A percentile compares a stretch with the other conserved stretches of the same genome.
phyloP scores from a whole-genome alignment of 2,329 filamentous ascomycete genomes.

The Didymellaceae sp. region DNA sequence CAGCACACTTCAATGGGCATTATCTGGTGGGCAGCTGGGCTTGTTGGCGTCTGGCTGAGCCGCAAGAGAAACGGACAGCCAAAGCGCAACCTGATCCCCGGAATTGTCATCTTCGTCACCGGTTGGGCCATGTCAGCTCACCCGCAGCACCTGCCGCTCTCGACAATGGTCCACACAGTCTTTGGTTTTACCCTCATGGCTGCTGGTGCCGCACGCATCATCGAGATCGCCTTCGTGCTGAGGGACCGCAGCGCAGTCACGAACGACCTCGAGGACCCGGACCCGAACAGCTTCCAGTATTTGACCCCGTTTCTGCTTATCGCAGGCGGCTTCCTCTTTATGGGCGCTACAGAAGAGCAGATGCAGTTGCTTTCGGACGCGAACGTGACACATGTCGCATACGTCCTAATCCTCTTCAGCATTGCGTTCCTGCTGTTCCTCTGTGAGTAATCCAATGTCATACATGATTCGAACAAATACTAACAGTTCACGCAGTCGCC shows the following conservation, averaged over 20 bases:
- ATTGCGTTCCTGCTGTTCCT: conserved; percentile 90
- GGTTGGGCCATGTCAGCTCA: conserved; percentile 96
- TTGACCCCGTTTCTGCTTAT: conserved; percentile 78
- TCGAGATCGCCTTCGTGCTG: conserved; percentile 90
- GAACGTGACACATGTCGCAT: conserved; percentile 85
- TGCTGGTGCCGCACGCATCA: conserved; percentile 80
- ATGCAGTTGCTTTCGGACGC: conserved; percentile 78
- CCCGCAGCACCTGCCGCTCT: conserved; percentile 81
- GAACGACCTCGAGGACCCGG: conserved; percentile 70
- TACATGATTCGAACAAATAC: not conserved
- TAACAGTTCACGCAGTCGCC: conserved; percentile 60
- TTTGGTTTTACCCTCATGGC: conserved; percentile 98
- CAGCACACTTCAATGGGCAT: conserved; percentile 99
- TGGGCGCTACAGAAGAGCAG: conserved; percentile 97
- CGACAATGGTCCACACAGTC: conserved; percentile 83
- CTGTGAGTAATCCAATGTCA: conserved; percentile 58
- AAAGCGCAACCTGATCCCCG: conserved; percentile 91
- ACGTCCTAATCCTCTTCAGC: conserved; percentile 89
- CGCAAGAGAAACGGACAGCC: conserved; percentile 81
- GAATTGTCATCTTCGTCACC: conserved; percentile 87
- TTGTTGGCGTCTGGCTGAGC: conserved; percentile 92
- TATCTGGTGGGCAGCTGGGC: conserved; percentile 94
- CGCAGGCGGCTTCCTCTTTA: conserved; percentile 93
- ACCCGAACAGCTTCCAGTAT: conserved; percentile 76
- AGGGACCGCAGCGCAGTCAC: conserved; percentile 71